Evolutionary conservation across 2,329 filamentous ascomycete genomes (phyloP), one percentile per base, ranked within the genome.

Genomic region (Thielaviopsis ethacetica): DNA sequence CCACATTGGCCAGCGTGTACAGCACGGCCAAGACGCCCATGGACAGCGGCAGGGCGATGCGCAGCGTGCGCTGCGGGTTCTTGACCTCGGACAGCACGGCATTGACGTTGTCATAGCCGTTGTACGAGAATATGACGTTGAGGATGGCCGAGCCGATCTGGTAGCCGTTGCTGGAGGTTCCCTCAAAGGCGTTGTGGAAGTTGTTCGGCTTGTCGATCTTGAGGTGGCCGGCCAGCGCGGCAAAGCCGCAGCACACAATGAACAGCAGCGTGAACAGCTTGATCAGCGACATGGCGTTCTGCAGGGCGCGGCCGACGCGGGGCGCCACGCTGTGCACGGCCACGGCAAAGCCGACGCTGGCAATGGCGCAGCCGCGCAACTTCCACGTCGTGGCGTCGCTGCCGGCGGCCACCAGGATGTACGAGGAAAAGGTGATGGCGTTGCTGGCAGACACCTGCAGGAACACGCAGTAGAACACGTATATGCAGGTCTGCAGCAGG

Each of bases 51-150:
- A 78, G 79, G 0, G 80, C 80, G 58, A 82, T 70, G 0, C 73
- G 65, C 4, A 82, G 71, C 0, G 80, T 82, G 64, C 74, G 75
- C 30, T 71, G 73, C 0, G 79, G 79, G 53, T 79, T 74, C 63
- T 75, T 78, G 38, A 83, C 69, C 65, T 84, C 81, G 61, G 75
- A 71, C 1, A 83, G 68, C 2, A 82, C 80, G 59, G 82, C 82
- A 67, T 82, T 82, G 34, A 79, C 79, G 59, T 81, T 82, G 64
- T 81, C 78, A 79, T 79, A 84, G 4, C 80, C 80, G 63, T 79
- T 80, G 69, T 82, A 83, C 17, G 75, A 78, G 69, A 82, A 82
- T 19, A 82, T 72, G 59, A 82, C 77, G 30, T 76, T 76, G 3
- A 83, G 71, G 10, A 83, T 69, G 0, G 80, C 79, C 3, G 77